Conservation (phyloP, 2,329 filamentous ascomycete species). For the Fusarium temperatum region DNA sequence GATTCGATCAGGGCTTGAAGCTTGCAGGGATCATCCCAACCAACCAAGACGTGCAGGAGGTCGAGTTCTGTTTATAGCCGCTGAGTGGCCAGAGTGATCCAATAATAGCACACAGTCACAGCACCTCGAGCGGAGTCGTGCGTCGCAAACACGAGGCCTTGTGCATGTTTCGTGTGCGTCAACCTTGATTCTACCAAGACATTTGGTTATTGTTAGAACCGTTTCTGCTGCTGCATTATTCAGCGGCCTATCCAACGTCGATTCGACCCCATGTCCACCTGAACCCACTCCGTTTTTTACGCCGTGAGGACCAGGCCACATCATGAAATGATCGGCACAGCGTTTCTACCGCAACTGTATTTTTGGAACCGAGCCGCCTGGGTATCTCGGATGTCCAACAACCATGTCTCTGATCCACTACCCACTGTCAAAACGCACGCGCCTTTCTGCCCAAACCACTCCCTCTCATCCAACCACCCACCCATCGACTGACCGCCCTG, state of each 20-base stretch:
- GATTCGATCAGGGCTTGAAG: neutral
- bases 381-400: neutral
- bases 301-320: neutral
- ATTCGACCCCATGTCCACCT: neutral
- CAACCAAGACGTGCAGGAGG: neutral
- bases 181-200: conserved; percentile 1
- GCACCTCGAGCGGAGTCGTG: conserved; percentile 7
- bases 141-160: conserved; percentile 21
- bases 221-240: neutral
- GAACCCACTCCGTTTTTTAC: neutral
- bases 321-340: conserved; percentile 25
- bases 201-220: conserved; percentile 19
- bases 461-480: conserved; percentile 19
- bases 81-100: conserved; percentile 15
- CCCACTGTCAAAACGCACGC: conserved; percentile 1
- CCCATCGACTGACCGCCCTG: conserved; percentile 20
- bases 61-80: conserved; percentile 20
- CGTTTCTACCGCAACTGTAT: neutral
- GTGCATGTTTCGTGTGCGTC: conserved; percentile 16
- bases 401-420: neutral
- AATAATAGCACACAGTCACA: conserved; percentile 28
- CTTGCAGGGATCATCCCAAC: conserved; percentile 18
- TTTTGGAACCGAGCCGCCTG: conserved; percentile 14
- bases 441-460: conserved; percentile 9
- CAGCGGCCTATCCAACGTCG: neutral